Evolutionary conservation across 1,284 basidiomycete species (phyloP).

Genomic region (Ustilago tritici): DNA sequence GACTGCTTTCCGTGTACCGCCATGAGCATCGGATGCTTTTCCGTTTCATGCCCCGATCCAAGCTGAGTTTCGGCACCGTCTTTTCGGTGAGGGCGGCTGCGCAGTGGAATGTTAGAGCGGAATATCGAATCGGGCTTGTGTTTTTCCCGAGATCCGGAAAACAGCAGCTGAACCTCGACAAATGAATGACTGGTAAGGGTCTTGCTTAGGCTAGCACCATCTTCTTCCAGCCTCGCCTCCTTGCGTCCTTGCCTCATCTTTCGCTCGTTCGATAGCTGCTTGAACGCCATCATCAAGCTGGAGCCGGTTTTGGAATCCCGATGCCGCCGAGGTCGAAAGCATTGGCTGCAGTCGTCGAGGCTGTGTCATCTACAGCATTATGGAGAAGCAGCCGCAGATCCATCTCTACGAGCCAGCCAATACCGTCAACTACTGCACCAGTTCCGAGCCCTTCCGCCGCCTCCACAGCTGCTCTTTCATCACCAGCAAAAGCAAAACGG

Average conservation of each 20-base stretch:
- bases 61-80: neutral
- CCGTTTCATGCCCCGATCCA: conserved; percentile 2
- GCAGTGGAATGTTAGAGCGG: neutral
- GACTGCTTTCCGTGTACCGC: neutral
- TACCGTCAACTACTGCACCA: neutral
- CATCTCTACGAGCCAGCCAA: conserved; percentile 3
- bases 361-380: conserved; percentile 1
- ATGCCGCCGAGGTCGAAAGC: conserved; percentile 29
- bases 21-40: neutral
- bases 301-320: neutral
- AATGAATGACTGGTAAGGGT: neutral
- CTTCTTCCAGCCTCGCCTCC: neutral
- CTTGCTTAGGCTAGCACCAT: neutral
- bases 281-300: neutral
- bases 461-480: neutral
- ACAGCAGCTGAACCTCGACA: neutral
- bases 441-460: neutral
- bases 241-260: neutral
- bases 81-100: neutral
- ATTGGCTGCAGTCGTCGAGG: conserved; percentile 17
- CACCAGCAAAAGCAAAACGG: conserved; percentile 9
- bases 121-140: neutral
- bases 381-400: conserved; percentile 31
- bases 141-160: conserved; percentile 1
- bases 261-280: neutral